Evolutionary conservation across 78 protist species (phyloP).

Genomic region (Trichosphaerium sp.): DNA sequence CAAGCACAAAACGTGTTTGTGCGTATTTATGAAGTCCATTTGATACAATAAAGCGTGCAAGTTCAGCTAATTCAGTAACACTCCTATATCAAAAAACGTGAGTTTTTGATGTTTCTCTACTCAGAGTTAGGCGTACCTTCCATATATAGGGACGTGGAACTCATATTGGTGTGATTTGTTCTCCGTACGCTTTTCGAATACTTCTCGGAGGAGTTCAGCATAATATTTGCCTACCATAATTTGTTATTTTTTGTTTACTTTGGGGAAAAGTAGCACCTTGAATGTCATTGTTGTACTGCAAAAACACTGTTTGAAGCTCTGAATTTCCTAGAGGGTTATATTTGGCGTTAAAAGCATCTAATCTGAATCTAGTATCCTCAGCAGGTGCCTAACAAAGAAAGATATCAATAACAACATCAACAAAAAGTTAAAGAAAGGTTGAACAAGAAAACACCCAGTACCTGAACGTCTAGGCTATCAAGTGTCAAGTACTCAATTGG

Average conservation of each 20-base stretch:
- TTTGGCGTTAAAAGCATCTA: constrained; percentile 49
- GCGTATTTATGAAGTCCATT: too few relatives aligned
- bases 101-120: too few relatives aligned
- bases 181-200: constrained; percentile 39
- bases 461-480: neutral
- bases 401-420: neutral
- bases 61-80: too few relatives aligned
- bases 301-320: constrained; percentile 40
- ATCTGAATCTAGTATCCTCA: neutral
- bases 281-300: constrained; percentile 59
- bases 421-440: neutral
- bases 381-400: neutral
- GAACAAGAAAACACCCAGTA: neutral
- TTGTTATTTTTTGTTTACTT: too few relatives aligned
- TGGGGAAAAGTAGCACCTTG: too few relatives aligned
- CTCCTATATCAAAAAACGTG: too few relatives aligned
- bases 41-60: too few relatives aligned
- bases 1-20: too few relatives aligned
- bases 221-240: too few relatives aligned
- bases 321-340: constrained; percentile 11
- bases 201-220: constrained; percentile 52
- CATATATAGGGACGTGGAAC: constrained; percentile 55
- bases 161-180: constrained; percentile 32
- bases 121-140: too few relatives aligned
- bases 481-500: too few relatives aligned